Conservation (phyloP, 2,329 filamentous ascomycete genomes). For the Neonectria hederae region DNA sequence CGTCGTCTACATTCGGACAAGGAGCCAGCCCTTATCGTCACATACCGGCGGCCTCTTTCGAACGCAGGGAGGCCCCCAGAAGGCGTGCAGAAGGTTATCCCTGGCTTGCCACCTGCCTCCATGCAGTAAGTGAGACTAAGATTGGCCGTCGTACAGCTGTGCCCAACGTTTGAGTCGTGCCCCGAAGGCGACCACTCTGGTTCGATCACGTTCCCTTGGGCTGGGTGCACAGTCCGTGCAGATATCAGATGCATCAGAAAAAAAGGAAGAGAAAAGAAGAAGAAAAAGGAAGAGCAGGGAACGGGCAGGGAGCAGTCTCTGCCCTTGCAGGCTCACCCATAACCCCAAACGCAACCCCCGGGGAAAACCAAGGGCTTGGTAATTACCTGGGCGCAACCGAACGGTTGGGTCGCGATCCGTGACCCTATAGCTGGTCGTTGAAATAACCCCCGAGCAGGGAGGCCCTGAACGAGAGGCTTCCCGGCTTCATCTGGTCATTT, state of each 20-base stretch:
- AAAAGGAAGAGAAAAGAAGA: background rate
- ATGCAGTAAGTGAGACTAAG: constrained; percentile 8
- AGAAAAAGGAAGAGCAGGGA: constrained; percentile 11
- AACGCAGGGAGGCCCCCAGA: background rate
- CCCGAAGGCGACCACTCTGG: background rate
- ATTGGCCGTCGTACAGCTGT: constrained; percentile 17
- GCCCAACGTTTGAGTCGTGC: constrained; percentile 25
- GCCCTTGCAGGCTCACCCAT: too few relatives aligned
- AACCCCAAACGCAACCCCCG: background rate
- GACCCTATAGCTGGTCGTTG: background rate
- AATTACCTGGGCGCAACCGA: constrained; percentile 40
- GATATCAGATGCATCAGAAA: background rate
- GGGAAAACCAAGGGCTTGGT: constrained; percentile 17
- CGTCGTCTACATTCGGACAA: background rate
- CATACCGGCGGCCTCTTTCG: constrained; percentile 18
- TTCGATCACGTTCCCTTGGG: constrained; percentile 4
- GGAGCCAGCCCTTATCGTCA: background rate
- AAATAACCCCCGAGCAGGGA: constrained; percentile 16
- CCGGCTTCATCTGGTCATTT: constrained; percentile 26
- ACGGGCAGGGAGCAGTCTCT: background rate
- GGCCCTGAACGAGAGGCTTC: constrained; percentile 14
- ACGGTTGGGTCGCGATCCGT: constrained; percentile 35
- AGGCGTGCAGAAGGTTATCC: constrained; percentile 2
- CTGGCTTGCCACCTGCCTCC: constrained; percentile 23
- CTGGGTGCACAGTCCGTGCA: constrained; percentile 2